These are phyloP conservation scores for Diplodia corticola DNA, from an alignment of 2,329 filamentous ascomycete genomes.

Conservation along the genomic window DNA sequence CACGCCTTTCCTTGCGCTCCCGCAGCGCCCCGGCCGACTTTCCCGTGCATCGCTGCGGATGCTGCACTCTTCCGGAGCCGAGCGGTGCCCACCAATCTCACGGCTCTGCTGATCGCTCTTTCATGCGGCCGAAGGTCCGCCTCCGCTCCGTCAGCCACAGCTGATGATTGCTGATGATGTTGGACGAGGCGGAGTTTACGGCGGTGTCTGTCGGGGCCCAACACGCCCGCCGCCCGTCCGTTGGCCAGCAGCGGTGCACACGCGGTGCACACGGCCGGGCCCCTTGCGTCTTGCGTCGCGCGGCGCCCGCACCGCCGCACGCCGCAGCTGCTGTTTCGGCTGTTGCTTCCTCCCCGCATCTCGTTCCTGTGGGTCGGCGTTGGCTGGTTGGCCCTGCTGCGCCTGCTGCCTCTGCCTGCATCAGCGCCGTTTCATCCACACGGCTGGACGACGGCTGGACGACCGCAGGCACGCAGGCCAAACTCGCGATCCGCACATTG, in stretches of 20 bases:
- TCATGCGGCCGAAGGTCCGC: background rate
- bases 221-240: background rate
- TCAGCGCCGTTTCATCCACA: conserved; percentile 15
- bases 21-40: conserved; percentile 18
- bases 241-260: background rate
- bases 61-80: conserved; percentile 18
- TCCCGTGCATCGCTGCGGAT: conserved; percentile 13
- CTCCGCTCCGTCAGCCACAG: conserved; percentile 1
- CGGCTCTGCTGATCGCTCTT: conserved; percentile 16
- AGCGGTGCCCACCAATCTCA: conserved; percentile 14
- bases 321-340: background rate
- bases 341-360: background rate
- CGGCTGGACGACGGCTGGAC: too few relatives aligned
- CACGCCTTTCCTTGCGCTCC: conserved; percentile 7
- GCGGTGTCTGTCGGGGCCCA: conserved; percentile 7
- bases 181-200: conserved; percentile 16
- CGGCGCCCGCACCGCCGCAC: conserved; percentile 10
- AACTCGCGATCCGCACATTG: conserved; percentile 1
- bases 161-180: background rate
- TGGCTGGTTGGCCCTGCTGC: background rate
- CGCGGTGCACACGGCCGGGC: background rate
- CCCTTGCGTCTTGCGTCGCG: conserved; percentile 9
- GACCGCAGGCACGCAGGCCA: too few relatives aligned
- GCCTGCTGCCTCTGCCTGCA: background rate
- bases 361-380: too few relatives aligned